Conservation (phyloP, 192 early-diverging fungal species). For the Linnemannia exigua region DNA sequence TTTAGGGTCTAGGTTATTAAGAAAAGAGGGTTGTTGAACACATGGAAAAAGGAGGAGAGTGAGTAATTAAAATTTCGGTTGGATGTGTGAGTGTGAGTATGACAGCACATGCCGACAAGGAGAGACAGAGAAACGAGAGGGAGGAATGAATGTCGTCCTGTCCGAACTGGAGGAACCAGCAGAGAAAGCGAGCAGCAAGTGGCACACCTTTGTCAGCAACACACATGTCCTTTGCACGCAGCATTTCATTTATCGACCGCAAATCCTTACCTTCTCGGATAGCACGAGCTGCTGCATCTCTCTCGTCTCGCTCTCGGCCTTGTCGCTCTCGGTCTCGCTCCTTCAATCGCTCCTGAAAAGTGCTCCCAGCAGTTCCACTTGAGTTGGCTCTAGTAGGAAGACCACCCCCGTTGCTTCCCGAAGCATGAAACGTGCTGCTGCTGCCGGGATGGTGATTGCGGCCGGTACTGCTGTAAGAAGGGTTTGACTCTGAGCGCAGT, state of each 20-base stretch:
- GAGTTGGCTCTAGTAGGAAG: constrained; percentile 26
- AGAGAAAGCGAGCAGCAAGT: too few relatives aligned
- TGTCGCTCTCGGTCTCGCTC: constrained; percentile 47
- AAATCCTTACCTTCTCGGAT: constrained; percentile 26
- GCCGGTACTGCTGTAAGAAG: constrained; percentile 9
- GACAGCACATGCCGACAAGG: not conserved
- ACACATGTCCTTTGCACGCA: too few relatives aligned
- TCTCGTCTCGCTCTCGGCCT: constrained; percentile 41
- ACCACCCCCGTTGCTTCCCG: not conserved
- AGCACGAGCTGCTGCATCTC: constrained; percentile 28
- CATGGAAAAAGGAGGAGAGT: not conserved
- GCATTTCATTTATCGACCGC: too few relatives aligned
- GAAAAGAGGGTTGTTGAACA: not conserved
- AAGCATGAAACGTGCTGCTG: not conserved
- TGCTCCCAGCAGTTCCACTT: constrained; percentile 20
- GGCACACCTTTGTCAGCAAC: not conserved
- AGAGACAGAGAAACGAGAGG: not conserved
- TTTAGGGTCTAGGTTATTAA: constrained; percentile 11
- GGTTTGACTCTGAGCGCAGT: constrained; percentile 37
- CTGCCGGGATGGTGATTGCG: not conserved
- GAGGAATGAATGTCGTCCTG: not conserved
- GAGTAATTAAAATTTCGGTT: not conserved
- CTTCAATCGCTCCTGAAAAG: constrained; percentile 50
- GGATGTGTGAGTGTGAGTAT: not conserved
- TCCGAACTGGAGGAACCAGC: not conserved